These are phyloP conservation scores for Aspergillus phoenicis DNA, from an alignment of 2,329 filamentous ascomycete genomes.

Conservation along the genomic window DNA sequence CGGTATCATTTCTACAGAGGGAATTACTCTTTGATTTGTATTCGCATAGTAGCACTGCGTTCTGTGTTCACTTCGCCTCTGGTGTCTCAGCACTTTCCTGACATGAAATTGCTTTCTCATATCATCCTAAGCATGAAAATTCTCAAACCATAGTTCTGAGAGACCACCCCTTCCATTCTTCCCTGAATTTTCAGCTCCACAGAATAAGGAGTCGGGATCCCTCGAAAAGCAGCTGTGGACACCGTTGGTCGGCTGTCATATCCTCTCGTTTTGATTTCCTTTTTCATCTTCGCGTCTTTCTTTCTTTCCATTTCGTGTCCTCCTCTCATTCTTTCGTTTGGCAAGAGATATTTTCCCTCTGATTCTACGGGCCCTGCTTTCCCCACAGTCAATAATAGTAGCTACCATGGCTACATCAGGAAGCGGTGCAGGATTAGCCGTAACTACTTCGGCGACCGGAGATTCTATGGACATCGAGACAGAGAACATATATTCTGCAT, in stretches of 20 bases:
- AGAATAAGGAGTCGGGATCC: too few species aligned
- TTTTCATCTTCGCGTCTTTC: neutral
- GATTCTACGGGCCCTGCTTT: neutral
- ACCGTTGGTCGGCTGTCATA: neutral
- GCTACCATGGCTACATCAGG: slow-evolving; percentile 15
- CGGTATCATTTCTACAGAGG: neutral
- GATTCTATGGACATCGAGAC: slow-evolving; percentile 22
- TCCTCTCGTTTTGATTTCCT: neutral
- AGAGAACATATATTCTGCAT: slow-evolving; percentile 4
- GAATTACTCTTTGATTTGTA: neutral
- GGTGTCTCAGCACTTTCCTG: neutral
- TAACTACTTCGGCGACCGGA: slow-evolving; percentile 6
- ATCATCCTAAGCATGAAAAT: slow-evolving; percentile 14
- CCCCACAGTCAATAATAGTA: neutral
- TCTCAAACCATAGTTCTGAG: slow-evolving; percentile 2
- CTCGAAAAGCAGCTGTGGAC: neutral
- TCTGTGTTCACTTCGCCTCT: slow-evolving; percentile 3
- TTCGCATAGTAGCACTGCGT: neutral
- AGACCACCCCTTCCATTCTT: neutral
- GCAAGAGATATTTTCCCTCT: neutral
- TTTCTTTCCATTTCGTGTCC: neutral
- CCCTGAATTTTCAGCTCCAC: neutral
- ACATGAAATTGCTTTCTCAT: slow-evolving; percentile 15
- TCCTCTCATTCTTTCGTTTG: neutral
- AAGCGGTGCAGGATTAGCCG: slow-evolving; percentile 3